Evolutionary conservation across 2,329 filamentous ascomycete species (phyloP).

Genomic region (Botrytis cinerea): DNA sequence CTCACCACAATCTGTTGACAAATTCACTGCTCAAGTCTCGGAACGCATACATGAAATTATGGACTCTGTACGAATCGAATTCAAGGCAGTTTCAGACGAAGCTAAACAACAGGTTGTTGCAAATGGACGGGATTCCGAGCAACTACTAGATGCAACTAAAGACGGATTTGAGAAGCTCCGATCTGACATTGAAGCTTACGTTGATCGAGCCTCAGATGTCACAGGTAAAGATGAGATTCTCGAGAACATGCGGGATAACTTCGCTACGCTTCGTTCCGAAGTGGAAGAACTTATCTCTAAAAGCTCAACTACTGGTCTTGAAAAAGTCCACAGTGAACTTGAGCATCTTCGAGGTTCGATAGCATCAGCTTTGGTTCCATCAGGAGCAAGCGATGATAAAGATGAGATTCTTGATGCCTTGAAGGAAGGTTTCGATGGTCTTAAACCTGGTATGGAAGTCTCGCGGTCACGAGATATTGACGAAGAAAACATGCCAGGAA

Average conservation of each 20-base stretch:
- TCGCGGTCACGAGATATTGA: slow-evolving; percentile 42
- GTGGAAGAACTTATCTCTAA: slow-evolving; percentile 61
- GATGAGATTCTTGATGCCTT: slow-evolving; percentile 66
- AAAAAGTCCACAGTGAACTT: slow-evolving; percentile 57
- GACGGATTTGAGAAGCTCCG: slow-evolving; percentile 83
- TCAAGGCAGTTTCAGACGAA: slow-evolving; percentile 61
- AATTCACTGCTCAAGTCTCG: slow-evolving; percentile 53
- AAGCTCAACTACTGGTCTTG: slow-evolving; percentile 56
- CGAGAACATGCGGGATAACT: slow-evolving; percentile 63
- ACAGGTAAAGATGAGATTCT: slow-evolving; percentile 77
- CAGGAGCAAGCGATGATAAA: slow-evolving; percentile 51
- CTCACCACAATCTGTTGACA: slow-evolving; percentile 45
- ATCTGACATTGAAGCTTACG: slow-evolving; percentile 76
- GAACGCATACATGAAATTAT: slow-evolving; percentile 65
- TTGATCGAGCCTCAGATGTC: slow-evolving; percentile 69
- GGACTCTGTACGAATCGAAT: slow-evolving; percentile 59
- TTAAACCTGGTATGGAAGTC: slow-evolving; percentile 67
- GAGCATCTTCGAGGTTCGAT: slow-evolving; percentile 61
- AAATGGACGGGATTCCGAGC: slow-evolving; percentile 80
- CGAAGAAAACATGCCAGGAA: slow-evolving; percentile 53
- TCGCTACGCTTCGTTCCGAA: slow-evolving; percentile 68
- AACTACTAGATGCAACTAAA: slow-evolving; percentile 83
- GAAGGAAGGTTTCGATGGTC: slow-evolving; percentile 69
- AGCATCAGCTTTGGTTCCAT: slow-evolving; percentile 51
- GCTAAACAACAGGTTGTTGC: slow-evolving; percentile 77